Evolutionary conservation across 2,329 filamentous ascomycete genomes (phyloP), one percentile per base, ranked within the genome.

Genomic region (Aurifilum marmelostoma): DNA sequence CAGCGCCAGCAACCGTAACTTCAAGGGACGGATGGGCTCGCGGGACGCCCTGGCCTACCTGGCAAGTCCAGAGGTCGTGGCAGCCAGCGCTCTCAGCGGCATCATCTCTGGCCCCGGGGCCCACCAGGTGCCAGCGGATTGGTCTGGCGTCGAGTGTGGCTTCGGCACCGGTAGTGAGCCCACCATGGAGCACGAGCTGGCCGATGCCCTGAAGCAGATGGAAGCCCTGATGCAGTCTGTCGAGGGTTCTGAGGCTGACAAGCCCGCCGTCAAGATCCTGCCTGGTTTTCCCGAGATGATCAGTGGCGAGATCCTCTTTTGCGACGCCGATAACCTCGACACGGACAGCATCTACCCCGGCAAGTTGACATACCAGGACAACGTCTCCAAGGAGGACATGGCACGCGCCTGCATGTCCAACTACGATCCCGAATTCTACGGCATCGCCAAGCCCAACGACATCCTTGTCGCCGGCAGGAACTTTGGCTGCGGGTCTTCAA

Each of bases 301-400:
- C 21, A 84, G 85, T 9, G 95, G 95, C 34, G 93, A 97, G 79
- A 97, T 98, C 69, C 84, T 97, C 62, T 97, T 96, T 80, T 92
- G 88, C 76, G 92, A 97, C 75, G 88, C 87, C 0, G 83, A 86
- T 73, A 97, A 97, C 80, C 88, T 97, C 77, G 92, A 96, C 80
- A 98, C 95, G 0, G 95, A 98, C 76, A 90, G 87, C 66, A 97
- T 98, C 78, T 98, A 98, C 79, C 92, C 94, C 0, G 93, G 92
- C 12, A 91, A 91, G 79, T 91, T 93, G 79, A 97, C 94, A 0
- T 98, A 98, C 80, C 93, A 97, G 77, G 94, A 98, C 76, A 87
- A 92, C 75, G 85, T 98, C 0, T 82, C 91, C 0, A 47, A 50
- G 24, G 70, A 65, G 71, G 88, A 88, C 68, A 97, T 98, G 95